Percentiles rank a stretch among this genome's conserved stretches.
These are phyloP conservation scores for Amanita rubescens DNA, from an alignment of 768 basidiomycete species.

Conservation along the genomic window DNA sequence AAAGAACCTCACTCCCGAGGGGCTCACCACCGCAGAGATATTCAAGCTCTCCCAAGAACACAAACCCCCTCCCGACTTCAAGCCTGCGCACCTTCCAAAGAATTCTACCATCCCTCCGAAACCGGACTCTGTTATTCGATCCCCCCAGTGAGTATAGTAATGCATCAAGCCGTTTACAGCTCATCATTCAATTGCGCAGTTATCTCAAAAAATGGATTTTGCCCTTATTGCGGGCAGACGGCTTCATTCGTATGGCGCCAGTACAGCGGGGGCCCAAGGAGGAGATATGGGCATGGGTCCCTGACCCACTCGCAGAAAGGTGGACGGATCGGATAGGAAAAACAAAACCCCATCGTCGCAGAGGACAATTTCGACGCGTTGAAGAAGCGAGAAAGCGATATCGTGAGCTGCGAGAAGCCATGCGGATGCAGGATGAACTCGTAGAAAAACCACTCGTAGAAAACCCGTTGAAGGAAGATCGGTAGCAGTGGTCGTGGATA, in stretches of 20 bases:
- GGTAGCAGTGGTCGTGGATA: background rate
- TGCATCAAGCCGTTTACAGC: background rate
- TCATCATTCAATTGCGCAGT: conserved; percentile 21
- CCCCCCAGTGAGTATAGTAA: conserved; percentile 35
- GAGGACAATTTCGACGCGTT: conserved; percentile 8
- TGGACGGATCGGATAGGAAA: too few relatives aligned
- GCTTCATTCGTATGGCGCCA: conserved; percentile 34
- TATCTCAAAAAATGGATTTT: conserved; percentile 51
- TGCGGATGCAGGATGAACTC: too few relatives aligned
- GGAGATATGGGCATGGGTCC: background rate
- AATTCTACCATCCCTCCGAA: conserved; percentile 24
- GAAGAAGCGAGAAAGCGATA: too few relatives aligned
- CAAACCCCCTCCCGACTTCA: conserved; percentile 21
- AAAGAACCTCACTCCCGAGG: conserved; percentile 18
- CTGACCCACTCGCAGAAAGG: background rate
- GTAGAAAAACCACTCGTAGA: too few relatives aligned
- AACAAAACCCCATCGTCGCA: background rate
- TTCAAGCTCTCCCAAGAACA: conserved; percentile 27
- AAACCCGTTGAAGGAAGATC: too few relatives aligned
- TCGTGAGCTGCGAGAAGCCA: too few relatives aligned
- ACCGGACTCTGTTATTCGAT: conserved; percentile 43
- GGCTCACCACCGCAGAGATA: conserved; percentile 31
- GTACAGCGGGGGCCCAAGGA: conserved; percentile 17
- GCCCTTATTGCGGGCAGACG: conserved; percentile 32
- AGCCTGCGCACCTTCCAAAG: conserved; percentile 9